Base-by-base conservation (phyloP, 495 filamentous ascomycete species). In the Penicillium herquei region DNA sequence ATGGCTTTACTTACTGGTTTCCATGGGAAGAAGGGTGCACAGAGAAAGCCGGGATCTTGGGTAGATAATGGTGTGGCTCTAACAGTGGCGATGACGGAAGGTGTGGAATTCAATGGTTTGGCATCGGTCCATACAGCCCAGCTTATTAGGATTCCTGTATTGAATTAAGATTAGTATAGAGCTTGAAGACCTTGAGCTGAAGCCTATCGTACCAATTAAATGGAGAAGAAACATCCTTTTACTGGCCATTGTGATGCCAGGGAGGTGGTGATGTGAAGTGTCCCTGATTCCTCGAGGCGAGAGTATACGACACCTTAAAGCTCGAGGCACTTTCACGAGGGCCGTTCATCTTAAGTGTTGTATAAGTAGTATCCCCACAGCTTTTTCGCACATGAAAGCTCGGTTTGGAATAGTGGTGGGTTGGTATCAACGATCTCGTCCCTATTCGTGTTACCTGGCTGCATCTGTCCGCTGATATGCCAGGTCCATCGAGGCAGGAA, bases 21-120 rank as follows among this genome's bases (percentile, higher is more conserved):
- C 59, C 48, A 62, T 34, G 59, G 59, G 1, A 60, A 33, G 32
- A 55, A 62, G 6, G 48, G 49, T 7, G 51, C 55, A n/a, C 48
- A 51, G 42, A 48, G 18, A 7, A 34, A 21, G 3, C 49, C 44
- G 14, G 48, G 18, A 18, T 39, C 51, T 11, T 43, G 17, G 7
- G 40, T 40, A 8, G 58, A n/a, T 6, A 52, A 17, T 39, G 51
- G 45, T 6, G 55, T 61, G 7, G 42, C 21, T 13, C 47, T 44
- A 7, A 54, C 32, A 8, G 51, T 49, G 14, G 54, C 52, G 2
- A 52, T 48, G 37, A 51, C 54, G 46, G 52, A n/a, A 18, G 21
- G 45, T 11, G 33, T 55, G 7, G 52, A 9, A 41, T 55, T 34
- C 7, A 51, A 11, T 0, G 51, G 59, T 12, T 55, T 62, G 45